phyloP scores from a whole-genome alignment of 1,284 basidiomycete genomes.

The Malassezia obtusa region DNA sequence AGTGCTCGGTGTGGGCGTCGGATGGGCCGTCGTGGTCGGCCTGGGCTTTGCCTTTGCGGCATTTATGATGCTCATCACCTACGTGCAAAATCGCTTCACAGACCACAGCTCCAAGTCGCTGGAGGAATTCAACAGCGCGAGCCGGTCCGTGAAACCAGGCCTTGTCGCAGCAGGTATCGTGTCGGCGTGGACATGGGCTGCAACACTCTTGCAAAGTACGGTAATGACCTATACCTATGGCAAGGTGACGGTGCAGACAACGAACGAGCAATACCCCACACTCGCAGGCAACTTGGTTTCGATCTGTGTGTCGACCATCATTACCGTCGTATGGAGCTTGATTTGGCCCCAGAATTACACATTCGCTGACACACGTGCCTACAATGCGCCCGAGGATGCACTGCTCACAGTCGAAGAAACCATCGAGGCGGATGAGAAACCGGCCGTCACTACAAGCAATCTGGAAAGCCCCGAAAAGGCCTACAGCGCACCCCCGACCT shows the following conservation, averaged over 20 bases:
- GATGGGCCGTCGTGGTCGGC: conserved; percentile 44
- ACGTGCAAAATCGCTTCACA: conserved; percentile 37
- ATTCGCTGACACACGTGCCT: conserved; percentile 36
- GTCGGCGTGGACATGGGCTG: conserved; percentile 48
- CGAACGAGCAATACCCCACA: conserved; percentile 57
- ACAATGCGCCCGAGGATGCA: conserved; percentile 32
- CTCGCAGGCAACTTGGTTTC: conserved; percentile 76
- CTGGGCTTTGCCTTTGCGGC: conserved; percentile 29
- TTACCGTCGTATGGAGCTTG: conserved; percentile 55
- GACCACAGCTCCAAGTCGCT: conserved; percentile 23
- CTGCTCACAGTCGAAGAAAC: conserved; percentile 6
- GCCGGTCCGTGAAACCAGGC: conserved; percentile 59
- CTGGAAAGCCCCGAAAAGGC: not conserved
- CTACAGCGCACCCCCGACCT: not conserved
- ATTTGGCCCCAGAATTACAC: conserved; percentile 36
- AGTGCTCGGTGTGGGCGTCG: conserved; percentile 34
- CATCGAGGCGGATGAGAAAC: not conserved
- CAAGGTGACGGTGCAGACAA: conserved; percentile 45
- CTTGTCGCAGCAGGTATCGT: conserved; percentile 83
- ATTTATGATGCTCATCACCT: conserved; percentile 37
- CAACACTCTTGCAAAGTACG: conserved; percentile 57
- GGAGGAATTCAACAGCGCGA: conserved; percentile 42
- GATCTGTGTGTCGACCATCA: conserved; percentile 68
- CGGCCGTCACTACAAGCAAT: not conserved
- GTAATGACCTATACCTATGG: conserved; percentile 51